A percentile compares a stretch with the other conserved stretches of the same genome.
phyloP scores from a whole-genome alignment of 306 rosid genomes.

The Malus sieversii region DNA sequence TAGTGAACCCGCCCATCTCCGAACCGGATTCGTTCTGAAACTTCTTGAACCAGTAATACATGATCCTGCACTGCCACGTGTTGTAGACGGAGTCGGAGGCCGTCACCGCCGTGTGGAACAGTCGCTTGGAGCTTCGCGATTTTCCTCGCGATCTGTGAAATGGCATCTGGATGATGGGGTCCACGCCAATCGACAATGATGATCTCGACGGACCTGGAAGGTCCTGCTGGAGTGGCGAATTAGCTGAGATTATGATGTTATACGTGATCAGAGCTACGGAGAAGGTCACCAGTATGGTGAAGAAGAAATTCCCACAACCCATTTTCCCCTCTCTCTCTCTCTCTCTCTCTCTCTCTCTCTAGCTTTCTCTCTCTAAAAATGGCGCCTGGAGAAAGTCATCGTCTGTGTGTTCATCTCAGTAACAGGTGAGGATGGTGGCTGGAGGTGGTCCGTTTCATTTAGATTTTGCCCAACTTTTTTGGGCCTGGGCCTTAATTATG shows the following conservation, averaged over 20 bases:
- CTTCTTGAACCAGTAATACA: constrained; percentile 94
- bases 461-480: neutral
- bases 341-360: neutral
- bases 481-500: neutral
- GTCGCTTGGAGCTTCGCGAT: constrained; percentile 33
- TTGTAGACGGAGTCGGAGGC: constrained; percentile 89
- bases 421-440: neutral
- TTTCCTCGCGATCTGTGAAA: constrained; percentile 23
- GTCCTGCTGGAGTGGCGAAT: constrained; percentile 71
- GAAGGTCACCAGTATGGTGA: constrained; percentile 55
- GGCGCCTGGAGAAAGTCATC: constrained; percentile 20
- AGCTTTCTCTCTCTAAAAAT: neutral
- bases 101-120: constrained; percentile 94
- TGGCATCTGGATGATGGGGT: constrained; percentile 94
- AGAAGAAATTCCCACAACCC: constrained; percentile 94
- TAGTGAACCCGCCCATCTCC: constrained; percentile 91
- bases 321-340: constrained; percentile 14
- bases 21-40: constrained; percentile 43
- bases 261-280: constrained; percentile 88
- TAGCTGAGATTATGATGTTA: constrained; percentile 84
- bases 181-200: constrained; percentile 31
- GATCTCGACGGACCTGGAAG: constrained; percentile 75
- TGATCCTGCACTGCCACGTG: constrained; percentile 91
- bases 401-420: constrained; percentile 2
- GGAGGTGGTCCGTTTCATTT: neutral